Conservation (phyloP, 371 early-diverging fungal species). For the Mortierella sp. region DNA sequence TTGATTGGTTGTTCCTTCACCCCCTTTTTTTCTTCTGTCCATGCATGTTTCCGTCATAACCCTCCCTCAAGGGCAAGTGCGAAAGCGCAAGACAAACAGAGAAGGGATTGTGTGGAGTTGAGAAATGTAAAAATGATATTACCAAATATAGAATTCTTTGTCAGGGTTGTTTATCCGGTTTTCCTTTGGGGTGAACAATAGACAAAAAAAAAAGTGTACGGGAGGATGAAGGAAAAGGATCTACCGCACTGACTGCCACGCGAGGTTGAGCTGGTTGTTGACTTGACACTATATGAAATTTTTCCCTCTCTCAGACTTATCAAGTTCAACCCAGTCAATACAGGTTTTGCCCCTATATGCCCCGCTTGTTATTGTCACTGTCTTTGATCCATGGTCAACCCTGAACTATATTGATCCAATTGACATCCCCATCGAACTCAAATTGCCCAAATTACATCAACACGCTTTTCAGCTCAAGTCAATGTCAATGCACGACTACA, state of each 20-base stretch:
- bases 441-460: not conserved
- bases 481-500: too few relatives aligned
- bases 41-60: not conserved
- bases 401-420: not conserved
- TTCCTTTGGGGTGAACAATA: too few relatives aligned
- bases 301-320: too few relatives aligned
- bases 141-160: constrained; percentile 1
- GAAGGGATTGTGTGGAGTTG: not conserved
- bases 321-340: too few relatives aligned
- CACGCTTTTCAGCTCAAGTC: not conserved
- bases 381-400: not conserved
- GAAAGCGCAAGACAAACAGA: not conserved
- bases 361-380: too few relatives aligned
- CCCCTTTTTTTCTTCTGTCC: not conserved
- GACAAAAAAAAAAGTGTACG: too few relatives aligned
- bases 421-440: constrained; percentile 1
- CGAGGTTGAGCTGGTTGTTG: too few relatives aligned
- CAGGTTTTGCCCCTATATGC: too few relatives aligned
- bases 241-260: too few relatives aligned
- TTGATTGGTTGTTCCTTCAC: not conserved
- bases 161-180: too few relatives aligned
- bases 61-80: not conserved
- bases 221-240: too few relatives aligned
- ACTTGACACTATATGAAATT: too few relatives aligned
- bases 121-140: not conserved